phyloP scores from a whole-genome alignment of 169 alveolate genomes.

The Hepatocystis sp. region DNA sequence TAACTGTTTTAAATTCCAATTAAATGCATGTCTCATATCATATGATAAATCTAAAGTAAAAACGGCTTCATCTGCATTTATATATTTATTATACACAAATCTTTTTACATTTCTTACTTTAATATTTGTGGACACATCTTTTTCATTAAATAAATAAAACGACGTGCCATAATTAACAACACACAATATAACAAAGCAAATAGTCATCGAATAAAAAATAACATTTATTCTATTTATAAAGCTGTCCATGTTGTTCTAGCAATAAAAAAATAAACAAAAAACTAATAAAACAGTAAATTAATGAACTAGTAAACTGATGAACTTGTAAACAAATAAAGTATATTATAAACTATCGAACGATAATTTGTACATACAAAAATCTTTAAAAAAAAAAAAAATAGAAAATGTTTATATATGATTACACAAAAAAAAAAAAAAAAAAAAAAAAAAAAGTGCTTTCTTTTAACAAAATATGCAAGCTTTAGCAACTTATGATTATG shows the following conservation, averaged over 20 bases:
- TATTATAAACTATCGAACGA: no score
- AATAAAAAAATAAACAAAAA: no score
- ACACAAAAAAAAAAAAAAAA: no score
- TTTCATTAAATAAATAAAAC: conserved; percentile 66
- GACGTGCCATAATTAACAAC: conserved; percentile 62
- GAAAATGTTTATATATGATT: no score
- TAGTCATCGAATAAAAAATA: conserved; percentile 62
- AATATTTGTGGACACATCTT: conserved; percentile 26
- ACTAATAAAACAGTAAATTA: no score
- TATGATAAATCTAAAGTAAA: conserved; percentile 53
- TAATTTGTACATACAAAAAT: no score
- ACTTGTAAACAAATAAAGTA: no score
- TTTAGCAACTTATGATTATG: no score
- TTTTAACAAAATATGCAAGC: no score
- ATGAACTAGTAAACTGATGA: no score
- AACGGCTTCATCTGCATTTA: conserved; percentile 71
- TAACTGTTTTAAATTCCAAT: conserved; percentile 65
- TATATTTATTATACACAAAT: conserved; percentile 47
- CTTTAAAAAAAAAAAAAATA: no score
- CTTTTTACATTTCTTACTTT: conserved; percentile 52
- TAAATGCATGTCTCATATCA: conserved; percentile 75
- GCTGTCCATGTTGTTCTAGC: conserved; percentile 48
- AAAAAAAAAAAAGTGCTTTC: no score
- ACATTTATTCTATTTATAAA: conserved; percentile 49
- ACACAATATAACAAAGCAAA: conserved; percentile 38